Evolutionary conservation across 2,329 filamentous ascomycete genomes (phyloP).

Genomic region (Fusarium torreyae): DNA sequence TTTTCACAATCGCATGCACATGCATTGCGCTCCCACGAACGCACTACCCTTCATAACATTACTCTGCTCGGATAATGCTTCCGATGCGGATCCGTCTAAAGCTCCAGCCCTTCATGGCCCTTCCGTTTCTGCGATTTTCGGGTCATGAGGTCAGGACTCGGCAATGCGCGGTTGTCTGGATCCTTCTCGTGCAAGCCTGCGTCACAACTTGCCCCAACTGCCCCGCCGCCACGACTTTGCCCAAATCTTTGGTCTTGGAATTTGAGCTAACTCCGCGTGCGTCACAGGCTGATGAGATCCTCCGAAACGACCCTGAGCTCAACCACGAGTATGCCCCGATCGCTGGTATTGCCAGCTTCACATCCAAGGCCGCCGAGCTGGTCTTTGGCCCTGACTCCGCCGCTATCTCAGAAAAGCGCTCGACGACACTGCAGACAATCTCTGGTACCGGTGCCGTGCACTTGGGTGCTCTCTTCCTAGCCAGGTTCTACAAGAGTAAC

Average conservation of each 20-base stretch:
- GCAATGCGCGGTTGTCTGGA: conserved; percentile 31
- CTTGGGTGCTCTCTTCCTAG: conserved; percentile 91
- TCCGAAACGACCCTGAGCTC: conserved; percentile 88
- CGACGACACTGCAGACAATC: conserved; percentile 90
- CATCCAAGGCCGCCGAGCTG: conserved; percentile 89
- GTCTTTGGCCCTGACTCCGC: conserved; percentile 86
- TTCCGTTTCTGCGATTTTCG: conserved; percentile 33
- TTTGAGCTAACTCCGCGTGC: conserved; percentile 44
- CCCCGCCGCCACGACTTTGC: conserved; percentile 29
- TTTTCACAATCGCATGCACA: conserved; percentile 18
- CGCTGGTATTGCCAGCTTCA: conserved; percentile 88
- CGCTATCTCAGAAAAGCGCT: conserved; percentile 86
- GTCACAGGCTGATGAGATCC: conserved; percentile 86
- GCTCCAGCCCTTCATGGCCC: conserved; percentile 16
- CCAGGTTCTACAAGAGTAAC: conserved; percentile 86
- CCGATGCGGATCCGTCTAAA: conserved; percentile 26
- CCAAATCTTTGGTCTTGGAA: conserved; percentile 27
- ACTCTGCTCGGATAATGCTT: conserved; percentile 6
- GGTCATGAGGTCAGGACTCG: conserved; percentile 42
- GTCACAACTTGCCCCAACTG: conserved; percentile 35
- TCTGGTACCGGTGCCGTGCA: conserved; percentile 97
- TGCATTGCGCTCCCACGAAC: conserved; percentile 22
- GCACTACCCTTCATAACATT: conserved; percentile 12
- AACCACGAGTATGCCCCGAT: conserved; percentile 99
- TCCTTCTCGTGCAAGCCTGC: conserved; percentile 30